A percentile compares a stretch with the other conserved stretches of the same genome.
These are phyloP conservation scores for Annulohypoxylon nitens DNA, from an alignment of 495 filamentous ascomycete genomes.

Conservation along the genomic window DNA sequence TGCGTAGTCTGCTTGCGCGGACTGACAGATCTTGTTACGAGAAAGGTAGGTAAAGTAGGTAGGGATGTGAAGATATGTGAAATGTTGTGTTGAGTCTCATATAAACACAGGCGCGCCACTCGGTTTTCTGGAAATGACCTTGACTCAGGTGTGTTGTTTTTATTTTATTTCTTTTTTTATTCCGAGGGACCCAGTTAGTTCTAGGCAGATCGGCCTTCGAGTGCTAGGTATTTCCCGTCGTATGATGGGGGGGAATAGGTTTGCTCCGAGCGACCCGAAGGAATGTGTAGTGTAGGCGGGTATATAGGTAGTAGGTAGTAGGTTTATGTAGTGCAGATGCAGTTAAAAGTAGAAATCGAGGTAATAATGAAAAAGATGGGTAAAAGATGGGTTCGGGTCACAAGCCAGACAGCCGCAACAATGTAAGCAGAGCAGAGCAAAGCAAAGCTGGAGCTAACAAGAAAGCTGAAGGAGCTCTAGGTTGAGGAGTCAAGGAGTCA, in stretches of 20 bases:
- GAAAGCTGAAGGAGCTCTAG: not conserved
- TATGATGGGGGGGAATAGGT: conserved; percentile 42
- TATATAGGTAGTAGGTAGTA: not conserved
- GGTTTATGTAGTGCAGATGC: conserved; percentile 15
- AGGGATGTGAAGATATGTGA: not conserved
- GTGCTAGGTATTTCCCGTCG: conserved; percentile 28
- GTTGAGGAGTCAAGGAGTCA: not conserved
- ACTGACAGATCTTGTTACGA: conserved; percentile 15
- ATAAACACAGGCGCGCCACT: conserved; percentile 33
- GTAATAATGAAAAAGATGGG: conserved; percentile 12
- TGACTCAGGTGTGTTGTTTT: conserved; percentile 34
- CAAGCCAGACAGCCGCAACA: not conserved
- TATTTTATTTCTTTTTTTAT: conserved; percentile 22
- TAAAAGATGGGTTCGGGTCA: conserved; percentile 3
- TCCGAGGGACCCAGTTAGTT: conserved; percentile 19
- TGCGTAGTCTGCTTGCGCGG: conserved; percentile 24
- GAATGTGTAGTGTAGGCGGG: conserved; percentile 16
- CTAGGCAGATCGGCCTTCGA: conserved; percentile 24
- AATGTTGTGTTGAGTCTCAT: conserved; percentile 29
- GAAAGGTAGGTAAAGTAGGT: not conserved
- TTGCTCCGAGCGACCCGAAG: conserved; percentile 47
- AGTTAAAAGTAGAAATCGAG: conserved; percentile 2
- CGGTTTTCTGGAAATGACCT: conserved; percentile 38
- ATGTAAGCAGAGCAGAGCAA: conserved; percentile 3
- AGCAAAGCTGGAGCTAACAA: not conserved